Base-by-base conservation (phyloP, 495 filamentous ascomycete species). In the Staphylotrichum tortipilum region DNA sequence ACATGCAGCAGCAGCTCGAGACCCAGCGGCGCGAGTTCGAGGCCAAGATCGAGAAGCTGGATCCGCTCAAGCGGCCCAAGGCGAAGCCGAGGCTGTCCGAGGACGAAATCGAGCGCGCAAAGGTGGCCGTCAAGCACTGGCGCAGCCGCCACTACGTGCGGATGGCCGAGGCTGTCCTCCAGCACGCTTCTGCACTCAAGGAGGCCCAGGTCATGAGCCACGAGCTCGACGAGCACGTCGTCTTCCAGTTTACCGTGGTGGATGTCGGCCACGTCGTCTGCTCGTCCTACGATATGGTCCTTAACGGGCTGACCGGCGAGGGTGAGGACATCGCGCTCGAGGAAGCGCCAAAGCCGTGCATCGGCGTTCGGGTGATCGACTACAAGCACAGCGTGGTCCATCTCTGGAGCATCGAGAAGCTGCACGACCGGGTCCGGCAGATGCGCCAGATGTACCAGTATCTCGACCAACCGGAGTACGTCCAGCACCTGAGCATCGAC, bases 361-460 rank as follows among this genome's bases (percentile, higher is more conserved):
- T 99, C 23, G 94, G 81, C 12, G 80, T 97, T 2, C 80, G 92
- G 39, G 88, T 97, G 17, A 83, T 95, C 52, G 92, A 99, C 62
- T 97, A 89, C 71, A 85, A 86, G 62, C 80, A 91, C 55, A 71
- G 74, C 26, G 87, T 96, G 15, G 81, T 95, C 34, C 89, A 92
- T 62, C 75, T 96, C 2, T 99, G 94, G 94, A 95, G 90, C 38
- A 68, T 96, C 46, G 81, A 94, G 60, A 97, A 96, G 62, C 79
- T 99, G 22, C 82, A 94, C 49, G 81, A 85, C 29, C 81, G 94
- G 24, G 79, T 99, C 7, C 77, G 86, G 41, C 76, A 83, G 47
- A 99, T 99, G 92, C 83, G 91, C 31, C 89, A 96, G 68, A 84
- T 99, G 76, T 85, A 94, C 59, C 91, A 95, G 64, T 96, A 96